phyloP scores from a whole-genome alignment of 768 basidiomycete species.

The Scleroderma bovista region DNA sequence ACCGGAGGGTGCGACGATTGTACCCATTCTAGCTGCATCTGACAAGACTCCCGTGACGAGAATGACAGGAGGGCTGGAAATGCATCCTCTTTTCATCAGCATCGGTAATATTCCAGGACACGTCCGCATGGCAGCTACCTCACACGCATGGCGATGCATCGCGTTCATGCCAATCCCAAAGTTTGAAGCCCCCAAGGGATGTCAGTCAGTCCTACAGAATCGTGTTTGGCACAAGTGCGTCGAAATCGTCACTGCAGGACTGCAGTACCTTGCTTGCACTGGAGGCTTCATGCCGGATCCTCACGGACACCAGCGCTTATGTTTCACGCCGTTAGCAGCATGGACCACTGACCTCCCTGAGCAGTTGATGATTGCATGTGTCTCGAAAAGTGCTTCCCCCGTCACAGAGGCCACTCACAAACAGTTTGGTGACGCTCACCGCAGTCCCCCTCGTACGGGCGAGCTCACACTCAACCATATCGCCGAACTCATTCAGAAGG shows the following conservation, averaged over 20 bases:
- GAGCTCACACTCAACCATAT: not conserved
- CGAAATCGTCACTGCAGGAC: slow-evolving; percentile 22
- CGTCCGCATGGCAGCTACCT: not conserved
- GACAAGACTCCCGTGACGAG: slow-evolving; percentile 31
- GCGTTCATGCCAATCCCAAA: slow-evolving; percentile 25
- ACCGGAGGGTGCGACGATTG: not conserved
- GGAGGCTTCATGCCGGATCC: slow-evolving; percentile 26
- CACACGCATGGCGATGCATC: slow-evolving; percentile 20
- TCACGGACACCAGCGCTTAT: not conserved
- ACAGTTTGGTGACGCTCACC: not conserved
- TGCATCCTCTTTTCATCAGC: not conserved
- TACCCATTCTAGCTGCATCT: slow-evolving; percentile 10
- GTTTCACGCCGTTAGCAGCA: not conserved
- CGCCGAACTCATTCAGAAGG: not conserved
- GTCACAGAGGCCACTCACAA: not conserved
- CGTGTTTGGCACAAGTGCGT: slow-evolving; percentile 26
- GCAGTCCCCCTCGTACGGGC: not conserved
- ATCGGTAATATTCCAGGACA: not conserved
- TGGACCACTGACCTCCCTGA: not conserved
- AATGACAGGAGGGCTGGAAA: slow-evolving; percentile 13
- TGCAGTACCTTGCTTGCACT: slow-evolving; percentile 23
- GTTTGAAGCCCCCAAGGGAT: slow-evolving; percentile 15
- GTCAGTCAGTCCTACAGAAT: slow-evolving; percentile 18
- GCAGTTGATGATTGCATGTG: not conserved
- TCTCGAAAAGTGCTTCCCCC: not conserved